phyloP scores from a whole-genome alignment of 495 filamentous ascomycete species.

The Penicillium paxilli region DNA sequence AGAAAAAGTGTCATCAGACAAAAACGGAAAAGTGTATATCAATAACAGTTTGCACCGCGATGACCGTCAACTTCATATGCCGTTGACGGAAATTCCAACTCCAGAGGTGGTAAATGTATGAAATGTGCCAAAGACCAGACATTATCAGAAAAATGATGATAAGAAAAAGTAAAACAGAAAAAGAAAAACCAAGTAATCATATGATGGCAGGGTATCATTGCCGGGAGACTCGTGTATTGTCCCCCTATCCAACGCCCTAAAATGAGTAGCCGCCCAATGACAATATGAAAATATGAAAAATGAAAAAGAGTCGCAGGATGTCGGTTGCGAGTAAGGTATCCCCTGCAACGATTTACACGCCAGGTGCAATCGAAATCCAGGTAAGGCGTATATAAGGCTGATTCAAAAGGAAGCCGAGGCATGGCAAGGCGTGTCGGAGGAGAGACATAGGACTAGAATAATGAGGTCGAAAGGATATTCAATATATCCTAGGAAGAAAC shows the following conservation, averaged over 20 bases:
- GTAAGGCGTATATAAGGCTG: background rate
- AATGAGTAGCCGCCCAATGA: constrained; percentile 22
- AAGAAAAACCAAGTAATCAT: constrained; percentile 20
- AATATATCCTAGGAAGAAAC: background rate
- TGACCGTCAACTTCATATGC: constrained; percentile 25
- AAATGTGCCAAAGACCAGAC: constrained; percentile 10
- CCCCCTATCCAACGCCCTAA: constrained; percentile 43
- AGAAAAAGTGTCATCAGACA: constrained; percentile 13
- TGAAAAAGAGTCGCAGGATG: background rate
- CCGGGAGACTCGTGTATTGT: constrained; percentile 51
- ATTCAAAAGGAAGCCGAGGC: background rate
- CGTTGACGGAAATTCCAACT: constrained; percentile 27
- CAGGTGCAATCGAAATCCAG: constrained; percentile 9
- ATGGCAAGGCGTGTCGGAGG: too few relatives aligned
- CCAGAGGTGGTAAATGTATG: constrained; percentile 16
- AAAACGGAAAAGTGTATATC: constrained; percentile 16
- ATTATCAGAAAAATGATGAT: too few relatives aligned
- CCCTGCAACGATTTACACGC: constrained; percentile 3
- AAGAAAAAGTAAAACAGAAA: constrained; percentile 17
- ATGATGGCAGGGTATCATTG: constrained; percentile 48
- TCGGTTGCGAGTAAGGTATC: background rate
- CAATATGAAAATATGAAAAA: constrained; percentile 1
- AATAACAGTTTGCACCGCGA: constrained; percentile 11
- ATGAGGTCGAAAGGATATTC: background rate
- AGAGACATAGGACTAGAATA: too few relatives aligned